Evolutionary conservation across 352 stramenopile genomes (phyloP), one percentile per base, ranked within the genome.

Genomic region (Pelagophyceae sp.): DNA sequence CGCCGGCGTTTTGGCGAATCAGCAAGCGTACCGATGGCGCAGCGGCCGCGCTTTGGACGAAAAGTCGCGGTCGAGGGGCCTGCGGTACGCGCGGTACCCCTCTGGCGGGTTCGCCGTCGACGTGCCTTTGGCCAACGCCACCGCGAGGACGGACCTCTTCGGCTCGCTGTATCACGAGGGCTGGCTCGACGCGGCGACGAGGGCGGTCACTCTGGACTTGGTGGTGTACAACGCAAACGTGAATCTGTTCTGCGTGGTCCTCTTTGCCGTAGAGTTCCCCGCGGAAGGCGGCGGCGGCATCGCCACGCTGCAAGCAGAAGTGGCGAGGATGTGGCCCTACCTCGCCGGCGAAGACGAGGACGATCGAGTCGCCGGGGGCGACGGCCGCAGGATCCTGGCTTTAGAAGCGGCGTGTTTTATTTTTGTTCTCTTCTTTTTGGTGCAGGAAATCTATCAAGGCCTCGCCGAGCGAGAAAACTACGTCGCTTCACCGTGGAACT

Each of bases 71-170:
- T 38, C 6, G 6, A n/a, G 35, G 5, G 6, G 6, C 3, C 35
- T 72, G 3, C 5, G 11, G 19, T 29, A 29, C 6, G 63, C 6
- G 29, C 19, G 2, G 6, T 72, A 50, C 63, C 63, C 63, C 5
- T n/a, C 63, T n/a, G 63, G 63, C 63, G 63, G 63, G 2, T 72
- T 72, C 35, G 63, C 63, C 29, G 31, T 72, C 29, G 63, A 72
- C 63, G 29, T 72, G 5, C 29, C 58, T 17, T 25, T 2, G 29
- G 63, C 35, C 63, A 27, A 3, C 5, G 35, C 63, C 29, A 72
- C 1, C 31, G 61, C 29, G 20, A 17, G 31, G 63, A 17, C 11
- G 2, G 6, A 25, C 6, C 11, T 72, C 29, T 19, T 72, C 3
- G 63, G 3, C 6, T 20, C 15, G 11, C 63, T 72, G 29, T 3